Base-by-base conservation (phyloP, 257 asterid genomes). In the Sherardia arvensis region DNA sequence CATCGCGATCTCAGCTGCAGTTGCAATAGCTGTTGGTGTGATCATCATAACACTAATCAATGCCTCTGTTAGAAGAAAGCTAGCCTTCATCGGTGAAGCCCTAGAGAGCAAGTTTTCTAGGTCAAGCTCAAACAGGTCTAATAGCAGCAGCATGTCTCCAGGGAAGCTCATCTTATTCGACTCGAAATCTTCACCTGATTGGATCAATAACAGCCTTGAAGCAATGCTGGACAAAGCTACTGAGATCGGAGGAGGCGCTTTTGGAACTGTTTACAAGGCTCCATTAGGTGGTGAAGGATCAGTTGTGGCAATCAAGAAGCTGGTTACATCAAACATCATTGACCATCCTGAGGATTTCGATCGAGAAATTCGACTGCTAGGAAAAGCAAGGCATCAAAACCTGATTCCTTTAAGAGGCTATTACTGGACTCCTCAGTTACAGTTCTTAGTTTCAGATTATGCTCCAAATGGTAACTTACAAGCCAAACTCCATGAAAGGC, bases 371-470 rank as follows among this genome's bases (percentile, higher is more conserved):
- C 65, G 96, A 26, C 66, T 78, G 54, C 76, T 92, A 1, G 96
- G 76, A 1, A 92, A 89, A 79, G 99, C 95, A 33, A 82, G 81
- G 69, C 95, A 92, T 68, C 87, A 80, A 0, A 89, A 89, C 64
- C 60, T 92, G 80, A 76, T 83, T 12, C 67, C 90, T 3, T 58
- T 92, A 3, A 79, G 74, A 68, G 99, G 99, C 28, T 92, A 87
- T 72, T 92, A 82, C 61, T 92, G 99, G 99, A 92, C 97, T 28
- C 91, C 99, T 32, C 87, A 87, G 2, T 57, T 85, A 8, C 96
- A 87, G 79, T 89, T 92, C 69, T 70, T 92, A 1, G 94, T 89
- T 1, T 77, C 95, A 11, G 99, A 92, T 61, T 87, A 72, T 53
- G 90, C 85, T 9, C 74, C 68, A 0, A 74, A 75, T 26, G 95